Percentiles rank a stretch among this genome's conserved stretches.
Evolutionary conservation across 2,329 filamentous ascomycete species (phyloP).

Genomic region (Cladophialophora yegresii): DNA sequence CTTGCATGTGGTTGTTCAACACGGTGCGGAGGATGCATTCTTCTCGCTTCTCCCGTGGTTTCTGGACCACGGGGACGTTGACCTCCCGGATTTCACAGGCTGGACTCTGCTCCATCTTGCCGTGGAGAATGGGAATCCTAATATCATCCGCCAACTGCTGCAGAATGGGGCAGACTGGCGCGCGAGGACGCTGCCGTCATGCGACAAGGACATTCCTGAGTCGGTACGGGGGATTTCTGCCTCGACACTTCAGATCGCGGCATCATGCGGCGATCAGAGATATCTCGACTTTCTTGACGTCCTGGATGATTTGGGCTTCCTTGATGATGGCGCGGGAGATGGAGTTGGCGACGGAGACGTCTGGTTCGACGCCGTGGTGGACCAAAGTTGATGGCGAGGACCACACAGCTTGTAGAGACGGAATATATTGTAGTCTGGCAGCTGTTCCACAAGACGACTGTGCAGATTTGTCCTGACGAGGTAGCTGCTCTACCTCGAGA

Average conservation of each 20-base stretch:
- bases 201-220: constrained; percentile 2
- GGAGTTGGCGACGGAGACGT: neutral
- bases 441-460: neutral
- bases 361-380: neutral
- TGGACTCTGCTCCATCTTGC: constrained; percentile 5
- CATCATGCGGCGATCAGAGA: neutral
- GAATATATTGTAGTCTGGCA: neutral
- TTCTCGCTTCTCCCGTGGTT: constrained; percentile 2
- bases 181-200: constrained; percentile 5
- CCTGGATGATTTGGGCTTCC: neutral
- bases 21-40: neutral
- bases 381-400: neutral
- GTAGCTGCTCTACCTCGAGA: neutral
- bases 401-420: neutral
- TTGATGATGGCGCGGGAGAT: neutral
- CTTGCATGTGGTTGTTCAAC: neutral
- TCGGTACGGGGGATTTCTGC: neutral
- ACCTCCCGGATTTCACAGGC: neutral
- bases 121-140: neutral
- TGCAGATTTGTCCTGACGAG: neutral
- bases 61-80: neutral
- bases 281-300: constrained; percentile 6
- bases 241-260: constrained; percentile 2
- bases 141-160: neutral
- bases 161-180: constrained; percentile 3